Conservation (phyloP, 331 rosid species). For the Prunus yedoensis region DNA sequence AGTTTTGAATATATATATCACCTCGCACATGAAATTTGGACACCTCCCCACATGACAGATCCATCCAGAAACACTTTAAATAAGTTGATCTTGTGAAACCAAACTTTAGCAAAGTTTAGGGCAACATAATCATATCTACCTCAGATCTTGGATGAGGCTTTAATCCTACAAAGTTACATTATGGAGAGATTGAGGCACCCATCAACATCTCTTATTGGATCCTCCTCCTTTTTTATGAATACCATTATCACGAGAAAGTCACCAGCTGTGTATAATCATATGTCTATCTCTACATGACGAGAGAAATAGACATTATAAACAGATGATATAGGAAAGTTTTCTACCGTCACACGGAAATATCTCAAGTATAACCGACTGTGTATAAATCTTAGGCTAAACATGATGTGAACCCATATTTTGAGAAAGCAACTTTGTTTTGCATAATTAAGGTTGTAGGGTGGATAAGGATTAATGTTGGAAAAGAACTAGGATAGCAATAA, state of each 20-base stretch:
- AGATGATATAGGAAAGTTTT: too few species aligned
- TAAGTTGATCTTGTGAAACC: slow-evolving; percentile 5
- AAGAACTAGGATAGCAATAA: slow-evolving; percentile 6
- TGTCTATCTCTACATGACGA: too few species aligned
- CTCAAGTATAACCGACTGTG: not conserved
- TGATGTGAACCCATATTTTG: not conserved
- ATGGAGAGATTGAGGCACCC: not conserved
- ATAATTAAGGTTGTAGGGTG: not conserved
- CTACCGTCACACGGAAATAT: not conserved
- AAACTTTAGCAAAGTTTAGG: slow-evolving; percentile 18
- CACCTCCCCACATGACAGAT: slow-evolving; percentile 41
- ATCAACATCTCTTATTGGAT: too few species aligned
- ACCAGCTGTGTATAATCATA: too few species aligned
- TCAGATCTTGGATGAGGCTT: slow-evolving; percentile 26
- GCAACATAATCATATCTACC: slow-evolving; percentile 19
- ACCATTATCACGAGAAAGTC: too few species aligned
- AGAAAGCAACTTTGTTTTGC: not conserved
- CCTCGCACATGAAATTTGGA: slow-evolving; percentile 36
- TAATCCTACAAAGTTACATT: not conserved
- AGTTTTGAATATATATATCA: slow-evolving; percentile 12
- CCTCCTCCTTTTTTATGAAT: too few species aligned
- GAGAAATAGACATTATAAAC: too few species aligned
- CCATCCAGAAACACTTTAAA: not conserved
- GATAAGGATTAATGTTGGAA: slow-evolving; percentile 28
- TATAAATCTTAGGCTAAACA: not conserved